Percentiles rank a stretch among this genome's conserved stretches.
Conservation (phyloP, 2,329 filamentous ascomycete species). For the Byssochlamys sp. region DNA sequence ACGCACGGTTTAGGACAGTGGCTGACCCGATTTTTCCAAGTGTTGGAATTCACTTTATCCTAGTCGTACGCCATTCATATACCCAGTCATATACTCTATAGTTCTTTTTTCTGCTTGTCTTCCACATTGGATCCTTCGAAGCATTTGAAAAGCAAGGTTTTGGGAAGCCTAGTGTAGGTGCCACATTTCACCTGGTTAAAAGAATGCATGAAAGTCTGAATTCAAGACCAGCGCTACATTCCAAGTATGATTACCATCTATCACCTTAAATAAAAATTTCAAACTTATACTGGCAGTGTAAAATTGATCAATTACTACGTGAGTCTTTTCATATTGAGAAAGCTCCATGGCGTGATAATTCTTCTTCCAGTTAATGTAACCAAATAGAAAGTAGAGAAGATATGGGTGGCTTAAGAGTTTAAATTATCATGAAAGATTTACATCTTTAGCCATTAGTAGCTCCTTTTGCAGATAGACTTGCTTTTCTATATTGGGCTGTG, state of each 20-base stretch:
- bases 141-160: neutral
- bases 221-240: neutral
- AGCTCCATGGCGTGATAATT: no score
- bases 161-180: neutral
- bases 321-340: no score
- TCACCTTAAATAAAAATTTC: neutral
- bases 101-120: neutral
- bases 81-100: neutral
- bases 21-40: neutral
- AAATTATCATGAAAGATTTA: no score
- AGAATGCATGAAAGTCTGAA: neutral
- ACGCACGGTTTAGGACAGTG: slow-evolving; percentile 5
- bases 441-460: no score
- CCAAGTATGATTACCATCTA: neutral
- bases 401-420: no score
- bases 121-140: neutral
- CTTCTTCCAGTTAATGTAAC: no score
- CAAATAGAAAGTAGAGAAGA: no score
- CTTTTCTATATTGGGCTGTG: no score
- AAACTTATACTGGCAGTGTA: neutral
- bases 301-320: no score
- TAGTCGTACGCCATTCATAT: neutral
- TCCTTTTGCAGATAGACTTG: no score
- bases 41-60: neutral
- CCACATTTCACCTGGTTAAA: neutral